phyloP scores from a whole-genome alignment of 192 early-diverging fungal genomes.

The Umbelopsis isabellina region DNA sequence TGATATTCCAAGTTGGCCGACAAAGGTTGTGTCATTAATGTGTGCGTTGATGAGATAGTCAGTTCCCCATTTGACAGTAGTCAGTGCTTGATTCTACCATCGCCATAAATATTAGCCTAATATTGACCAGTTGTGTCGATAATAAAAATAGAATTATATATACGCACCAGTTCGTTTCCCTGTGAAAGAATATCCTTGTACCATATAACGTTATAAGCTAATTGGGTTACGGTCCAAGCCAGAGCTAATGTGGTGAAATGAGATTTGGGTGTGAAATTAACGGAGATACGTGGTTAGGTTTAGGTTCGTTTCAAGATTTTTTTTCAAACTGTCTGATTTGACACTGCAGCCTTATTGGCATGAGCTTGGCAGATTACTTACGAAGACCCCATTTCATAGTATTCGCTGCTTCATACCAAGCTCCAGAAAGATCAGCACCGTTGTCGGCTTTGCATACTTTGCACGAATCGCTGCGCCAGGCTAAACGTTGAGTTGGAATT shows the following conservation, averaged over 20 bases:
- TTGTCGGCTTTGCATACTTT: constrained; percentile 49
- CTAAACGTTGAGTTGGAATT: constrained; percentile 53
- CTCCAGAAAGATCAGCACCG: constrained; percentile 56
- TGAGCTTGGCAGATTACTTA: background rate
- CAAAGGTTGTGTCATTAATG: constrained; percentile 50
- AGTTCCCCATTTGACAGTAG: constrained; percentile 35
- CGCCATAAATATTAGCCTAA: background rate
- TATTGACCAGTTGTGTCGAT: too few species aligned
- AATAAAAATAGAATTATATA: constrained; percentile 22
- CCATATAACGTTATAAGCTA: constrained; percentile 55
- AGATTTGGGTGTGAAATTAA: background rate
- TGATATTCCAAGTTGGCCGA: constrained; percentile 45
- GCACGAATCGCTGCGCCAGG: constrained; percentile 58
- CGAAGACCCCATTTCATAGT: constrained; percentile 61
- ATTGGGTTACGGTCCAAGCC: constrained; percentile 48
- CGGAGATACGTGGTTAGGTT: too few species aligned
- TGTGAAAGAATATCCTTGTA: constrained; percentile 40
- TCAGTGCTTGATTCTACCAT: constrained; percentile 19
- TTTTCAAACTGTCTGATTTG: too few species aligned
- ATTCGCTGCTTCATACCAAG: constrained; percentile 63
- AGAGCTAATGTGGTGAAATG: constrained; percentile 44
- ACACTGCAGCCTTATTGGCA: background rate
- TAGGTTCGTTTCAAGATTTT: too few species aligned
- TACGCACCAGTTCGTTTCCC: constrained; percentile 32
- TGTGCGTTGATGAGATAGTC: constrained; percentile 64